Evolutionary conservation across 2,329 filamentous ascomycete species (phyloP), one percentile per base, ranked within the genome.

Genomic region (Nemania abortiva): DNA sequence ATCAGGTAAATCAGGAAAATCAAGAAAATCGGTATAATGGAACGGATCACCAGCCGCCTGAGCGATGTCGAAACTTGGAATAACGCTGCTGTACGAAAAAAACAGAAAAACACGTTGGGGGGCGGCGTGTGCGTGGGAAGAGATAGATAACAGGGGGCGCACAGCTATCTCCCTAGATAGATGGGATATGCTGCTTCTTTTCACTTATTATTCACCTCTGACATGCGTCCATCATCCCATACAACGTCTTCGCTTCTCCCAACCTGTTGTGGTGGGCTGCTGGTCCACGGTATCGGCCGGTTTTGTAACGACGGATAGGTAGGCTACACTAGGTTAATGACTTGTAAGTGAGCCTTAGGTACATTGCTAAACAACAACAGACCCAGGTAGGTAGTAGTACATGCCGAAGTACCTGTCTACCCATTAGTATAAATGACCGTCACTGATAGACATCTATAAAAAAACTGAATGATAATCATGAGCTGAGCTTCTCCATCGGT

Each of bases 221-320:
- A 64, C 60, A 65, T 70, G 68, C 60, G 59, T 65, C 60, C 45
- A 64, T 67, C 64, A 63, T 67, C 53, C 63, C 54, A 64, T 24
- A 57, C 60, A 24, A 42, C 47, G 20, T 53, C 49, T n/a, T 15
- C 39, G 29, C 50, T 39, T 57, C 29, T 27, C 18, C 63, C 47
- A 34, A n/a, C 15, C 24, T 3, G n/a, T 37, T 54, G 29, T 66
- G 58, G 62, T 69, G 67, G 67, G 54, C 58, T 63, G 67, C 45
- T 66, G 63, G 45, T 63, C 55, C 49, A 69, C 63, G 67, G 58
- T 63, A 63, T 53, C 59, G 67, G 53, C 67, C 67, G 63, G 54
- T 63, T 59, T 66, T 37, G 11, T 58, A 18, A 69, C 67, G 54
- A 42, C 18, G 42, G 15, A 7, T n/a, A 49, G 55, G 45, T 53